These are phyloP conservation scores for Echinosophora koreensis DNA, from an alignment of 306 rosid genomes.

Conservation along the genomic window DNA sequence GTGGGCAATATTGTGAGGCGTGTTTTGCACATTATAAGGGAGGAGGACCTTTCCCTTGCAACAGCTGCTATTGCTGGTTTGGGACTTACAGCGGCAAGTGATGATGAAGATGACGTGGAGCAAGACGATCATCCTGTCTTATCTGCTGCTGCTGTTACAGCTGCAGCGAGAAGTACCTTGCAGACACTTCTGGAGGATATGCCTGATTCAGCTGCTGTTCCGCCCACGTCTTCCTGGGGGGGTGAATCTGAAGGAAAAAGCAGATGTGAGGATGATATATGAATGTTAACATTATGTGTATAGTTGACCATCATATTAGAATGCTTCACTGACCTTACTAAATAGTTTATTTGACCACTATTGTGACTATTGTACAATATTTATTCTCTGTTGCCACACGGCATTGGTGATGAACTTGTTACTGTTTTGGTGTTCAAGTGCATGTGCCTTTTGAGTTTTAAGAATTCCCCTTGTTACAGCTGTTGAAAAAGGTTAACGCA, in stretches of 20 bases:
- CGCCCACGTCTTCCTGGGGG: constrained; percentile 78
- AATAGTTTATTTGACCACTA: constrained; percentile 7
- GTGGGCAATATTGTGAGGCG: constrained; percentile 99
- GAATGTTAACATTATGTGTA: constrained; percentile 6
- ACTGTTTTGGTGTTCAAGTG: constrained; percentile 21
- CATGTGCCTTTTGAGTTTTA: constrained; percentile 10
- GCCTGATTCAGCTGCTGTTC: constrained; percentile 66
- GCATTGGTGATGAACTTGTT: constrained; percentile 39
- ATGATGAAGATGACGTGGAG: constrained; percentile 83
- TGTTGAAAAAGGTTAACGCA: constrained; percentile 92
- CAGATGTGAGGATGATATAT: constrained; percentile 68
- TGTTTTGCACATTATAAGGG: constrained; percentile 93
- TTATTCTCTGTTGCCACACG: constrained; percentile 20
- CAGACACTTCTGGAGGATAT: constrained; percentile 93
- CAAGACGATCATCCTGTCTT: constrained; percentile 70
- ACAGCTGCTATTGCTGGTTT: constrained; percentile 85
- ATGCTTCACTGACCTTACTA: background rate
- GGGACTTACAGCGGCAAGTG: constrained; percentile 76
- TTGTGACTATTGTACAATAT: constrained; percentile 22
- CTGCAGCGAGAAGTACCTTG: constrained; percentile 95
- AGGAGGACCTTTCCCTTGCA: constrained; percentile 90
- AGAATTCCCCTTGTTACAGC: constrained; percentile 60
- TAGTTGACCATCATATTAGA: constrained; percentile 6
- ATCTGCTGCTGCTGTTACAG: constrained; percentile 92
- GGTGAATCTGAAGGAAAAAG: constrained; percentile 97